These are phyloP conservation scores for Apophysomyces variabilis DNA, from an alignment of 371 early-diverging fungal species.

Conservation along the genomic window DNA sequence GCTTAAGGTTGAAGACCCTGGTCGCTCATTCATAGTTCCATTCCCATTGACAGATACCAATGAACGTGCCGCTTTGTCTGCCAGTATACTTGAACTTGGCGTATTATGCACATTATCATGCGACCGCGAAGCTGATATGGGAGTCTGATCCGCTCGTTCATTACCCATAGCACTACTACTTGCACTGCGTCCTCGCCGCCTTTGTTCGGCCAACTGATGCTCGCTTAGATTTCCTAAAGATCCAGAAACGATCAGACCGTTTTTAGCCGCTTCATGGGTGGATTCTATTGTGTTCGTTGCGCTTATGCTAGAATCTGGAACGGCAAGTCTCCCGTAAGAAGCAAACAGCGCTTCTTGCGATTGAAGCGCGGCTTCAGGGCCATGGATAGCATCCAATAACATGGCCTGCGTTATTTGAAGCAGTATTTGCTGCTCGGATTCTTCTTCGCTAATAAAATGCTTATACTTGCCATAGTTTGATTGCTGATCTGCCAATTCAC, in stretches of 20 bases:
- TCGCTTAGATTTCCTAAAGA: slow-evolving; percentile 33
- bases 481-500: slow-evolving; percentile 46
- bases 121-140: slow-evolving; percentile 18
- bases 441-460: slow-evolving; percentile 28
- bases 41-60: slow-evolving; percentile 5
- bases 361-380: slow-evolving; percentile 59
- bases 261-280: slow-evolving; percentile 14
- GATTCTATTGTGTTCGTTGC: slow-evolving; percentile 14
- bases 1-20: slow-evolving; percentile 8
- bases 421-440: slow-evolving; percentile 61
- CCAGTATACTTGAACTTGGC: neutral
- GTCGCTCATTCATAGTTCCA: slow-evolving; percentile 11
- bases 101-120: slow-evolving; percentile 18
- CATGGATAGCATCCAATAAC: slow-evolving; percentile 54
- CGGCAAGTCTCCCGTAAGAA: slow-evolving; percentile 62
- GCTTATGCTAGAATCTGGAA: slow-evolving; percentile 19
- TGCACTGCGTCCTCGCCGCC: slow-evolving; percentile 27
- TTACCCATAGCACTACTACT: slow-evolving; percentile 28
- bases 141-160: slow-evolving; percentile 20
- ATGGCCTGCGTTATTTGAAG: slow-evolving; percentile 65
- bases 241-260: slow-evolving; percentile 31
- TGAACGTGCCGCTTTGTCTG: neutral
- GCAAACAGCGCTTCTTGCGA: slow-evolving; percentile 64
- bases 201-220: slow-evolving; percentile 11
- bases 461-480: slow-evolving; percentile 25